Base-by-base conservation (phyloP, 148 eudicot species). In the Amaranthus hypochondriacus region DNA sequence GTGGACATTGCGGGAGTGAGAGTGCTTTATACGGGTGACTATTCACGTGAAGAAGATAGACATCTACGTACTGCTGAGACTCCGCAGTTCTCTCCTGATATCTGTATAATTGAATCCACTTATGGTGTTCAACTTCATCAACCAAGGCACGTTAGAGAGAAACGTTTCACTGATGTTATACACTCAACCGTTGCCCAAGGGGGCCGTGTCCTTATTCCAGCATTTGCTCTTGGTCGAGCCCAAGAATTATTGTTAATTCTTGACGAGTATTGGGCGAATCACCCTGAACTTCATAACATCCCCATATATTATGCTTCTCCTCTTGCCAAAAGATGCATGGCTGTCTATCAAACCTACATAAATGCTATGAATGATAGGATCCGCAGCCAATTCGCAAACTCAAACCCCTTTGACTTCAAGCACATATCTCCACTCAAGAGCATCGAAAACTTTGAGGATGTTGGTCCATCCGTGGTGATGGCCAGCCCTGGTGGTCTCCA, bases 171-270 rank as follows among this genome's bases (percentile, higher is more conserved):
- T 15, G 98, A 94, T 77, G 90, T 91, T 58, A 89, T 94, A 68
- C 91, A 94, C 83, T 71, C 85, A 47, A 89, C 97, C 7, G 71
- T 94, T 15, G 73, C 91, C n/a, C 89, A 91, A 80, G 98, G 98
- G 18, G 98, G 98, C 6, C 98, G 98, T 58, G 98, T 94, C 50
- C 81, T 94, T 44, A 94, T 94, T 70, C 98, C 98, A 0, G 98
- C 98, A 64, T 94, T 77, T 82, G 97, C 98, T 71, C 96, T 94
- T 47, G 98, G 98, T 39, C 97, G 98, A 63, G 98, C 98, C n/a
- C 98, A 94, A 68, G 98, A 94, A 78, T 81, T 94, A 4, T 87
- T 94, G 21, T 83, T 94, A 12, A 94, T 94, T 65, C 95, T 94
- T n/a, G 98, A 94, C 28, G 98, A 94, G 78, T 94, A 89, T 68